Evolutionary conservation across 768 basidiomycete genomes (phyloP).

Genomic region (Calocera cornea): DNA sequence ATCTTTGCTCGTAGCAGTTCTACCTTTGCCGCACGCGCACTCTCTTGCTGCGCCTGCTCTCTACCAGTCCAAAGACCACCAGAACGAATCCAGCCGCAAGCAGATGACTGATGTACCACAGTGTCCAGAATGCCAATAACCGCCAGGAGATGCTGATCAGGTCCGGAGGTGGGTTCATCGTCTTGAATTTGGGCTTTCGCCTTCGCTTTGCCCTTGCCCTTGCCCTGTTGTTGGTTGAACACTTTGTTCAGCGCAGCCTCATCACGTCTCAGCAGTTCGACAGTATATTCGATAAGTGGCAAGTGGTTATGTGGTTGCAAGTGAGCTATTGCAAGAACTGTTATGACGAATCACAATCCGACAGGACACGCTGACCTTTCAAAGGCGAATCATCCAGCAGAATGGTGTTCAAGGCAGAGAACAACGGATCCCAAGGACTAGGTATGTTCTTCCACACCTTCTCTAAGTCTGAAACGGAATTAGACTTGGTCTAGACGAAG

Average conservation of each 20-base stretch:
- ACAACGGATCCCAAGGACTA: constrained; percentile 12
- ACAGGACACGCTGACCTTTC: constrained; percentile 20
- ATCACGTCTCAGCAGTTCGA: neutral
- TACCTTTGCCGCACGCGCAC: neutral
- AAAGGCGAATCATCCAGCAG: constrained; percentile 40
- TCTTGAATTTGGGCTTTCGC: neutral
- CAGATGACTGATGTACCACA: constrained; percentile 8
- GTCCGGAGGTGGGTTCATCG: neutral
- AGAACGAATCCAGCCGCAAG: constrained; percentile 8
- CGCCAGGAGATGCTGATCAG: constrained; percentile 9
- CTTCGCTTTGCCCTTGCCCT: neutral
- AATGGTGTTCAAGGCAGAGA: constrained; percentile 37
- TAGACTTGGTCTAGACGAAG: neutral
- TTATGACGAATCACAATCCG: neutral
- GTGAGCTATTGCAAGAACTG: constrained; percentile 25
- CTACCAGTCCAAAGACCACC: constrained; percentile 9
- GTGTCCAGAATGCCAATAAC: constrained; percentile 13
- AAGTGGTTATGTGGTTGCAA: constrained; percentile 75
- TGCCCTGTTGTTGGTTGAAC: neutral
- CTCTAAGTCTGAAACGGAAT: constrained; percentile 34
- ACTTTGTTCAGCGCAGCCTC: neutral
- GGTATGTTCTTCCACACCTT: constrained; percentile 48
- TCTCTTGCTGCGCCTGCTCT: neutral
- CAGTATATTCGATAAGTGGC: constrained; percentile 56
- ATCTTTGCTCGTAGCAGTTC: neutral